Evolutionary conservation across 768 basidiomycete species (phyloP).

Genomic region (Psilocybe cubensis): DNA sequence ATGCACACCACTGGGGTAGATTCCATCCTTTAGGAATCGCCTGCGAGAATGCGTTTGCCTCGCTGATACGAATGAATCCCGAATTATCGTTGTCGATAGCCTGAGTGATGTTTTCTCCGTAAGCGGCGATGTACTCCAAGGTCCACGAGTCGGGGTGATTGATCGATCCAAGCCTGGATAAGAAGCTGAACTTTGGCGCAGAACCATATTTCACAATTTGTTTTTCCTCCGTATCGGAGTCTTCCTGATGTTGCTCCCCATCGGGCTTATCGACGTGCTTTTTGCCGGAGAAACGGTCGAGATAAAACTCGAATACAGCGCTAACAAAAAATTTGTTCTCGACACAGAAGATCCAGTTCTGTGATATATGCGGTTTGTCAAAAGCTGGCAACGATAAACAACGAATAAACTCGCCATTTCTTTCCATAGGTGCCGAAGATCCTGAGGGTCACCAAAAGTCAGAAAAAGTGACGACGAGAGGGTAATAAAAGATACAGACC

Average conservation of each 20-base stretch:
- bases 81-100: constrained; percentile 24
- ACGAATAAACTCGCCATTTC: constrained; percentile 14
- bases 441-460: not conserved
- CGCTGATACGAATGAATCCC: constrained; percentile 26
- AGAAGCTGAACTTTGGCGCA: constrained; percentile 2
- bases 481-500: not conserved
- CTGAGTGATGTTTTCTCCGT: constrained; percentile 13
- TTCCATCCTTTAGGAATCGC: constrained; percentile 23
- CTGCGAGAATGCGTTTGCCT: constrained; percentile 22
- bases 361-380: not conserved
- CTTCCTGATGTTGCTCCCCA: not conserved
- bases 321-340: constrained; percentile 23
- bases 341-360: constrained; percentile 30
- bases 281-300: constrained; percentile 20
- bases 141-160: constrained; percentile 23
- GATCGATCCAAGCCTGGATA: constrained; percentile 4
- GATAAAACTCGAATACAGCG: constrained; percentile 24
- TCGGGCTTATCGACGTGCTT: not conserved
- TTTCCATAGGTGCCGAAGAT: constrained; percentile 13
- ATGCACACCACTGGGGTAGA: constrained; percentile 27
- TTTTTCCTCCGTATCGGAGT: not conserved
- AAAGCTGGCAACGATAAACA: not conserved
- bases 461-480: not conserved
- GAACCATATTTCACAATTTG: not conserved
- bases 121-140: constrained; percentile 17